A percentile compares a stretch with the other conserved stretches of the same genome.
Conservation (phyloP, 345 rosid species). For the Jatropha curcas region DNA sequence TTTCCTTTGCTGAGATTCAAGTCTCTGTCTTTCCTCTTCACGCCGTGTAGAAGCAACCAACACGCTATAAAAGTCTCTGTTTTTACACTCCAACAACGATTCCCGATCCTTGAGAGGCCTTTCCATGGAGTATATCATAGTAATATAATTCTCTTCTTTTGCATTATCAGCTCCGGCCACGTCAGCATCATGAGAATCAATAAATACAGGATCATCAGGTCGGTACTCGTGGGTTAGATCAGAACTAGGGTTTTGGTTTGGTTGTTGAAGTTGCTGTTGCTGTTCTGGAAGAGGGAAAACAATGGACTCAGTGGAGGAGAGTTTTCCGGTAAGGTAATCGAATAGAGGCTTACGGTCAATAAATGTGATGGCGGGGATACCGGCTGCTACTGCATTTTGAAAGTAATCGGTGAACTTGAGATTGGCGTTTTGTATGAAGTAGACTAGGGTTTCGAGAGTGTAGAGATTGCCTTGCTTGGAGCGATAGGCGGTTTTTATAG, state of each 20-base stretch:
- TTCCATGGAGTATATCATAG: constrained; percentile 56
- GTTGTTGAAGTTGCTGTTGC: constrained; percentile 1
- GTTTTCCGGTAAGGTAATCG: constrained; percentile 77
- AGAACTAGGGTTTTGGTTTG: constrained; percentile 17
- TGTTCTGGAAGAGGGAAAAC: constrained; percentile 60
- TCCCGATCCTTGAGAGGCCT: constrained; percentile 80
- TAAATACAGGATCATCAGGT: constrained; percentile 39
- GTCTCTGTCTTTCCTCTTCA: constrained; percentile 84
- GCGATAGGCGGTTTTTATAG: constrained; percentile 58
- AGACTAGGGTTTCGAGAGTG: constrained; percentile 73
- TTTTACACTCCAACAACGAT: constrained; percentile 64
- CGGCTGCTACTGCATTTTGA: constrained; percentile 56
- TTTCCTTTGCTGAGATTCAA: constrained; percentile 92
- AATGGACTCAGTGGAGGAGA: constrained; percentile 63
- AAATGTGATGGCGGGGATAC: constrained; percentile 67
- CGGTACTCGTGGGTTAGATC: constrained; percentile 31
- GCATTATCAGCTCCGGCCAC: constrained; percentile 28
- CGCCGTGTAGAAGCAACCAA: constrained; percentile 74
- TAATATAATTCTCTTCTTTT: constrained; percentile 28
- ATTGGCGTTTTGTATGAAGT: constrained; percentile 59
- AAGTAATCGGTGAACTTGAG: constrained; percentile 79
- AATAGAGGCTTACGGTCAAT: constrained; percentile 83
- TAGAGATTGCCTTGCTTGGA: constrained; percentile 80
- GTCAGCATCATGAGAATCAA: constrained; percentile 25
- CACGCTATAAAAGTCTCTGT: constrained; percentile 73